phyloP scores from a whole-genome alignment of 495 filamentous ascomycete genomes.

The Sabuloglossum arenarium region DNA sequence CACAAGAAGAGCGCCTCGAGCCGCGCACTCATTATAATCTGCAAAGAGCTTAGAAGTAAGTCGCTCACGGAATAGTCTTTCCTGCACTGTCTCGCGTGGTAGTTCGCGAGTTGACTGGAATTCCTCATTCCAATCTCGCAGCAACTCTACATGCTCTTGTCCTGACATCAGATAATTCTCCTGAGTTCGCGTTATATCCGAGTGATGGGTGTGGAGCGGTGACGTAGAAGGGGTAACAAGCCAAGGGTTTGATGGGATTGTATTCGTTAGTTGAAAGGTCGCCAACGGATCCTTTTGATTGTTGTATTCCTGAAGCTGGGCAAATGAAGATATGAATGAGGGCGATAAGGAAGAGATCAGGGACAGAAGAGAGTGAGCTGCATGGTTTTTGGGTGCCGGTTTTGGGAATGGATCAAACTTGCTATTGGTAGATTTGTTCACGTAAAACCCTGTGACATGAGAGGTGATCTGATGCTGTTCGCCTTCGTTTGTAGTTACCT shows the following conservation, averaged over 20 bases:
- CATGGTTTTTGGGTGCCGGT: slow-evolving; percentile 40
- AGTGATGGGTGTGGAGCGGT: slow-evolving; percentile 42
- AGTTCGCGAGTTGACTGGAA: slow-evolving; percentile 93
- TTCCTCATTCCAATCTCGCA: slow-evolving; percentile 98
- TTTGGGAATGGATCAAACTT: slow-evolving; percentile 83
- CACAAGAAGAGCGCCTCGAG: slow-evolving; percentile 80
- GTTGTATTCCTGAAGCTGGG: slow-evolving; percentile 56
- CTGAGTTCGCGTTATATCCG: slow-evolving; percentile 77
- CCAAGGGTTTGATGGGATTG: slow-evolving; percentile 85
- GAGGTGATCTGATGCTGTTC: slow-evolving; percentile 86
- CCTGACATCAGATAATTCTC: slow-evolving; percentile 81
- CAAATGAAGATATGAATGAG: slow-evolving; percentile 55
- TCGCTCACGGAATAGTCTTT: slow-evolving; percentile 88
- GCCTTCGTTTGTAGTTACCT: slow-evolving; percentile 72
- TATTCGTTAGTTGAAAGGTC: slow-evolving; percentile 87
- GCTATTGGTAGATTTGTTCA: slow-evolving; percentile 76
- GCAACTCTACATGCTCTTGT: slow-evolving; percentile 76
- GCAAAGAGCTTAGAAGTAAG: slow-evolving; percentile 90
- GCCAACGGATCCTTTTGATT: slow-evolving; percentile 68
- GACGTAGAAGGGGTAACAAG: slow-evolving; percentile 48
- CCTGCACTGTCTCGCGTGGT: slow-evolving; percentile 78
- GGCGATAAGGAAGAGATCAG: slow-evolving; percentile 61
- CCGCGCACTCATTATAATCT: slow-evolving; percentile 90
- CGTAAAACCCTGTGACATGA: slow-evolving; percentile 84
- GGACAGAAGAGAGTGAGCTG: slow-evolving; percentile 70